A percentile compares a stretch with the other conserved stretches of the same genome.
These are phyloP conservation scores for Entophlyctis helioformis DNA, from an alignment of 192 early-diverging fungal species.

Conservation along the genomic window DNA sequence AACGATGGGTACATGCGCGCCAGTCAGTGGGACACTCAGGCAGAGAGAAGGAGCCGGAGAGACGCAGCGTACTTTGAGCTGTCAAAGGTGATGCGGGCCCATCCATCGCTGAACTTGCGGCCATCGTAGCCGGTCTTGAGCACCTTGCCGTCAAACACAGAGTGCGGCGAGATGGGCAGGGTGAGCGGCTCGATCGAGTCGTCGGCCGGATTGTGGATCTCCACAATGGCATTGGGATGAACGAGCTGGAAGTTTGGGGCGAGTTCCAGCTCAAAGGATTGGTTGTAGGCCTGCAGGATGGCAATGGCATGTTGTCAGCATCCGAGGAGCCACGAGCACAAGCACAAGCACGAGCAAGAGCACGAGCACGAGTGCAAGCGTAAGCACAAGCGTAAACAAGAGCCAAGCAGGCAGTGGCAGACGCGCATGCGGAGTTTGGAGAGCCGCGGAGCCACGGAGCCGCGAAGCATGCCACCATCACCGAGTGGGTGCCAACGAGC, in stretches of 20 bases:
- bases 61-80: neutral
- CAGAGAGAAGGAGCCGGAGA: neutral
- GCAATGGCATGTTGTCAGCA: no score
- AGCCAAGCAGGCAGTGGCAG: no score
- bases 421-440: no score
- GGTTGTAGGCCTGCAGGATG: slow-evolving; percentile 10
- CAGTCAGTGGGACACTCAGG: neutral
- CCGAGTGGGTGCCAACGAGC: no score
- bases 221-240: slow-evolving; percentile 11
- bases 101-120: slow-evolving; percentile 2
- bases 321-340: no score
- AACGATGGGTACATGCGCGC: neutral
- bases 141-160: slow-evolving; percentile 10
- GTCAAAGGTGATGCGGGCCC: slow-evolving; percentile 9
- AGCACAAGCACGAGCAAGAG: no score
- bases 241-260: slow-evolving; percentile 8
- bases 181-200: neutral
- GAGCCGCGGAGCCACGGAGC: no score
- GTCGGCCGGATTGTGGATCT: neutral
- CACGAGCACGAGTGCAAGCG: no score
- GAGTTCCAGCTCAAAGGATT: slow-evolving; percentile 10
- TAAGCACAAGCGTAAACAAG: no score
- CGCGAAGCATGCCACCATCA: no score
- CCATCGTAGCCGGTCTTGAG: slow-evolving; percentile 1
- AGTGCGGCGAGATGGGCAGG: slow-evolving; percentile 1